phyloP scores from a whole-genome alignment of 176 grass and related monocot species.

The Olyra latifolia region DNA sequence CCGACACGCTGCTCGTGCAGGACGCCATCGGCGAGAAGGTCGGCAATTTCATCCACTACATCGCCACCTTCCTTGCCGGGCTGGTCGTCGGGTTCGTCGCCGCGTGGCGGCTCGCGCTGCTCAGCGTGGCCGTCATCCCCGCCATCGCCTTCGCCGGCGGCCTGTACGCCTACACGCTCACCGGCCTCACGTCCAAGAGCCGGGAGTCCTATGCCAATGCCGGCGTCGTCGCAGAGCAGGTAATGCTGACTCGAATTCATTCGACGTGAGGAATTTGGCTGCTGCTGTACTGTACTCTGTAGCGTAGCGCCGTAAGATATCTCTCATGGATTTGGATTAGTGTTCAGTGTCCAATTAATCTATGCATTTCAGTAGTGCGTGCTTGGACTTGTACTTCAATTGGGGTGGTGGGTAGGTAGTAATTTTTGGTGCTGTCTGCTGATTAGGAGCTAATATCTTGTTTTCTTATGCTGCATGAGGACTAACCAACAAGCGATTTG shows the following conservation, averaged over 20 bases:
- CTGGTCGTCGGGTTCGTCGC: slow-evolving; percentile 86
- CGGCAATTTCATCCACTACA: slow-evolving; percentile 95
- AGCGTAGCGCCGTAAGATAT: slow-evolving; percentile 9
- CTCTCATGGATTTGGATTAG: slow-evolving; percentile 24
- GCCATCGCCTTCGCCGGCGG: slow-evolving; percentile 98
- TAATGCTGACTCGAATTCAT: slow-evolving; percentile 33
- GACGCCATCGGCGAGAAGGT: slow-evolving; percentile 98
- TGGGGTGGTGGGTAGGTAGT: slow-evolving; percentile 48
- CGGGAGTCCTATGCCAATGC: slow-evolving; percentile 96
- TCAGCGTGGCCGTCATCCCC: slow-evolving; percentile 91
- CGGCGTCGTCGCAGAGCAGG: slow-evolving; percentile 89
- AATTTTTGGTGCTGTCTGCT: slow-evolving; percentile 38
- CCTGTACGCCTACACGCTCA: slow-evolving; percentile 96
- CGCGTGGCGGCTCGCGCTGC: slow-evolving; percentile 87
- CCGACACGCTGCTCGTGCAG: slow-evolving; percentile 92
- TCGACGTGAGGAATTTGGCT: slow-evolving; percentile 2
- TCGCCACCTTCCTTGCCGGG: slow-evolving; percentile 88
- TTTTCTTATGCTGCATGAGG: slow-evolving; percentile 30
- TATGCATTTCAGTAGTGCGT: slow-evolving; percentile 20
- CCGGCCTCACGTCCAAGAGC: slow-evolving; percentile 91
- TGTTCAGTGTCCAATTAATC: slow-evolving; percentile 22
- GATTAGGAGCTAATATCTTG: slow-evolving; percentile 45
- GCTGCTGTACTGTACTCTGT: not conserved
- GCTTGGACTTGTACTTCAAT: slow-evolving; percentile 41
- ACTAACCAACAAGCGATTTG: slow-evolving; percentile 35